Base-by-base conservation (phyloP, 495 filamentous ascomycete genomes). In the Penicillium macrosclerotiorum region DNA sequence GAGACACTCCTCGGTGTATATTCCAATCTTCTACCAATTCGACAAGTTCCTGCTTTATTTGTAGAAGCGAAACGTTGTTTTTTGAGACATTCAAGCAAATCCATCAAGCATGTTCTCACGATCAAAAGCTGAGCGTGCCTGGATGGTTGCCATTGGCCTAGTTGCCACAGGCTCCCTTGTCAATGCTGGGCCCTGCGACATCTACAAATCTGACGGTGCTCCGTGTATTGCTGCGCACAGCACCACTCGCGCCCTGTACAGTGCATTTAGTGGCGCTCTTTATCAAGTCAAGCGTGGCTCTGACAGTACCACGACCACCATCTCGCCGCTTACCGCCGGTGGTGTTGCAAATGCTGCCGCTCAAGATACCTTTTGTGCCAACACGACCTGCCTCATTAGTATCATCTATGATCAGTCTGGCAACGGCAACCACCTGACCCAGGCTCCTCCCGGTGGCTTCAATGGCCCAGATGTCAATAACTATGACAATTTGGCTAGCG, bases 381-480 rank as follows among this genome's bases (percentile, higher is more conserved):
- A 57, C 52, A 81, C 79, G 1, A 81, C 75, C 33, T 82, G 79
- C 52, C 62, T 80, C 22, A 82, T 82, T 51, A 71, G 71, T 0
- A 71, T 75, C 45, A 80, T 82, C 35, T 82, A 81, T 53, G 79
- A 82, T 55, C 78, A 82, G 62, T 78, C 77, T 16, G 77, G 76
- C 51, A 55, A 57, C n/a, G 71, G 68, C 3, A 82, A 82, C 47
- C 69, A 81, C 47, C 78, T 81, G 37, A 79, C 72, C 8, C 77
- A 76, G 51, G 78, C 78, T 12, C 77, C 78, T 5, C 65, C 67
- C 0, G 79, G 79, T 13, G 76, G 69, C 34, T 76, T 75, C 51
- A 60, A 36, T 17, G 79, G 79, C 24, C 76, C 79, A 2, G 76
- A 72, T n/a, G 6, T 61, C 25, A 65, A 71, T 58, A 77, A 76